Conservation (phyloP, 2,329 filamentous ascomycete species). For the Cladosporium colombiae region DNA sequence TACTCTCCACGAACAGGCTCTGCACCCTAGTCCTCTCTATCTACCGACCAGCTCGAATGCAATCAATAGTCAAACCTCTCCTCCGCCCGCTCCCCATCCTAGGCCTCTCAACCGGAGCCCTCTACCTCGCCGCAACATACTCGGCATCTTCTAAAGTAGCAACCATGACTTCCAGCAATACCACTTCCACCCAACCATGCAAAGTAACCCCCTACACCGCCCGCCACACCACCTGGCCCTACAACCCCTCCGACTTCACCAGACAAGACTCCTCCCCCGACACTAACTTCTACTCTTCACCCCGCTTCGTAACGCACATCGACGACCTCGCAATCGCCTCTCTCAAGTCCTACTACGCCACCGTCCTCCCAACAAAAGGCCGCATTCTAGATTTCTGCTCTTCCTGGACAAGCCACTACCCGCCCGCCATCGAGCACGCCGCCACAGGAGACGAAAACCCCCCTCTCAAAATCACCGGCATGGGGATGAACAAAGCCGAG, state of each 20-base stretch:
- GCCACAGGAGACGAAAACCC: neutral
- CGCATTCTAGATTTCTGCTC: constrained; percentile 53
- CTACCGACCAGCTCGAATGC: neutral
- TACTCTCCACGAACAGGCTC: neutral
- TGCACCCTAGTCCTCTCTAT: neutral
- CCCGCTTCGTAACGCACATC: constrained; percentile 57
- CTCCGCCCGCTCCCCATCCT: constrained; percentile 27
- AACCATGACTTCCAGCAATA: neutral
- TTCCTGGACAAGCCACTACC: constrained; percentile 53
- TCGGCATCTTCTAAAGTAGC: constrained; percentile 5
- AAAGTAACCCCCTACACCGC: constrained; percentile 31
- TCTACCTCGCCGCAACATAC: constrained; percentile 23
- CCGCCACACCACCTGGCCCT: constrained; percentile 38
- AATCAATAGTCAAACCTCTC: constrained; percentile 22
- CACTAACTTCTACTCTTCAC: constrained; percentile 42
- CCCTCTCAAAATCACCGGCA: constrained; percentile 45
- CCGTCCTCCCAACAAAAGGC: constrained; percentile 43
- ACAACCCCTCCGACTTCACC: constrained; percentile 41
- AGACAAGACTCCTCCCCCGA: constrained; percentile 42
- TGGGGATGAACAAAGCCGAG: constrained; percentile 52
- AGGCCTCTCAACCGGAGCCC: constrained; percentile 24
- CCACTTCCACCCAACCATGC: constrained; percentile 22
- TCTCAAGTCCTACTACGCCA: constrained; percentile 50
- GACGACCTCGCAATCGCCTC: constrained; percentile 51
- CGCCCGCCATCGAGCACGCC: constrained; percentile 32